Evolutionary conservation across 208 protist species (phyloP).

Genomic region (Trypanosoma melophagium): DNA sequence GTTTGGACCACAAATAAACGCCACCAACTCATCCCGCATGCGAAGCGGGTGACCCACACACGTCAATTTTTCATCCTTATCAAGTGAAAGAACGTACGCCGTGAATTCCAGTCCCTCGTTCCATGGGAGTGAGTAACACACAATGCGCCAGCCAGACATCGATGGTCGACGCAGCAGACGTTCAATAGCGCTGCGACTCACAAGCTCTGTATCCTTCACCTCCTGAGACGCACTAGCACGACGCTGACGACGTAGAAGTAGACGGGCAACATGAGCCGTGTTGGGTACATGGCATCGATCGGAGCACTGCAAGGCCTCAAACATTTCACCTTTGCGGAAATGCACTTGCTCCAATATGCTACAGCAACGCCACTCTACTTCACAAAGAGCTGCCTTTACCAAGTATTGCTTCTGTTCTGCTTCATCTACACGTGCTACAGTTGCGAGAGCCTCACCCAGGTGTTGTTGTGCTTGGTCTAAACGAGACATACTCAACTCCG

Average conservation of each 20-base stretch:
- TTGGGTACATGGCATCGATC: conserved; percentile 54
- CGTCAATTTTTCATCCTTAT: conserved; percentile 1
- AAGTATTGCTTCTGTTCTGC: conserved; percentile 52
- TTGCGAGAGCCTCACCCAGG: conserved; percentile 36
- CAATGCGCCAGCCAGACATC: conserved; percentile 38
- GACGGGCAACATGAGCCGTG: conserved; percentile 36
- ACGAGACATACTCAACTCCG: conserved; percentile 30
- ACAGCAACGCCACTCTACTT: conserved; percentile 59
- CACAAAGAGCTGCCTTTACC: conserved; percentile 57
- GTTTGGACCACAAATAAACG: conserved; percentile 26
- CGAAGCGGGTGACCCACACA: conserved; percentile 13
- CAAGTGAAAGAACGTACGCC: conserved; percentile 35
- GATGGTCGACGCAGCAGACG: conserved; percentile 22
- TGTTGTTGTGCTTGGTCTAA: conserved; percentile 28
- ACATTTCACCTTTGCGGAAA: conserved; percentile 24
- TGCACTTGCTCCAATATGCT: conserved; percentile 39
- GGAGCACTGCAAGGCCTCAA: conserved; percentile 36
- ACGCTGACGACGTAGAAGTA: conserved; percentile 36
- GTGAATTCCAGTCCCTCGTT: conserved; percentile 41
- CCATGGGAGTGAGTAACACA: conserved; percentile 58
- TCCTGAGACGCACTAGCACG: conserved; percentile 4
- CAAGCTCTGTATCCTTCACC: conserved; percentile 20
- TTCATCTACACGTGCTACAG: conserved; percentile 39
- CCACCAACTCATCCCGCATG: conserved; percentile 22
- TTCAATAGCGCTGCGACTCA: conserved; percentile 28